Base-by-base conservation (phyloP, 257 asterid genomes). In the Lycium barbarum region DNA sequence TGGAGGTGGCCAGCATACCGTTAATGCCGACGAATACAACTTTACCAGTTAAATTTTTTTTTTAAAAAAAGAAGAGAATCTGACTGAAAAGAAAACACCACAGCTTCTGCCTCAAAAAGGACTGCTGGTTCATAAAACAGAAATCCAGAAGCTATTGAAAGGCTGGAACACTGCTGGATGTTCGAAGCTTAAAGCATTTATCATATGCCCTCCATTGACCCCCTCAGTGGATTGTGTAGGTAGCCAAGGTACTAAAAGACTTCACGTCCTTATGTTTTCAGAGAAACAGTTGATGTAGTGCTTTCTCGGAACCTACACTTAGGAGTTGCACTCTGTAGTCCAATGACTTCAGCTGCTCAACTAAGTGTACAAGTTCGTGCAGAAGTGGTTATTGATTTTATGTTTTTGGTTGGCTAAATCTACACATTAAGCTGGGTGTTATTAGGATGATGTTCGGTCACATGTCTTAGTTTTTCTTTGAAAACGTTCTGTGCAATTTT, bases 201-300 rank as follows among this genome's bases (percentile, higher is more conserved):
- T 13, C 58, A 12, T 12, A 12, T 22, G 61, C 12, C 45, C 54
- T 74, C 62, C 11, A 13, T 20, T 74, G 81, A 74, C 20, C 58
- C 61, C 61, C 81, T 49, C 12, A 0, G 20, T 20, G 54, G 18
- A 49, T 47, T 74, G n/a, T 74, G 61, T 74, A 26, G 61, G 57
- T 49, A 74, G 62, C 43, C 13, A 15, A 74, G 81, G 38, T 74
- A 74, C 81, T 74, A 49, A 49, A 72, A 74, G 61, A 74, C 61
- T 74, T 43, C 55, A 20, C 49, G 20, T 74, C 81, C 13, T 6
- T 49, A 47, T 47, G 61, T 74, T 74, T 49, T 12, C 26, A 49
- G 62, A 49, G 80, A 13, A 74, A 49, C 62, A 74, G 18, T 74
- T 49, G 20, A 12, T 49, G 61, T 49, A 74, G 61, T 49, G 20